phyloP scores from a whole-genome alignment of 208 protist species.

The Leishmania lainsoni region DNA sequence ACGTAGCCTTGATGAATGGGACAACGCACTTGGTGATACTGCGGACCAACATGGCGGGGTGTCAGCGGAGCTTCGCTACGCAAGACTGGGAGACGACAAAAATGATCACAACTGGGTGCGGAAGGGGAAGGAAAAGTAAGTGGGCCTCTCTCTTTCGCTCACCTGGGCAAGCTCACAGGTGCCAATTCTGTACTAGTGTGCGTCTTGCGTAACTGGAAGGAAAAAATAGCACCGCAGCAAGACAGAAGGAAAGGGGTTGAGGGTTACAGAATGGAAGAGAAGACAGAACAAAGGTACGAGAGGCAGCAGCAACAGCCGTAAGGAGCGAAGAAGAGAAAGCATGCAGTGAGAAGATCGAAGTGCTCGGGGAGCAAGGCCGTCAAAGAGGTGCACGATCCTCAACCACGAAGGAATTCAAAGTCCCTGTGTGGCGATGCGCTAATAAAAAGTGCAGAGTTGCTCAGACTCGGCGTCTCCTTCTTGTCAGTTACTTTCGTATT shows the following conservation, averaged over 20 bases:
- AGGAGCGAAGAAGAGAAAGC: not conserved
- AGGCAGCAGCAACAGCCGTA: not conserved
- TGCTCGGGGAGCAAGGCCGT: not conserved
- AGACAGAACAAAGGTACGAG: not conserved
- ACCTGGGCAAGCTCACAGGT: constrained; percentile 5
- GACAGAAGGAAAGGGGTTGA: not conserved
- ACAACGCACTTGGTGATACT: constrained; percentile 37
- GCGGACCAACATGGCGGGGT: constrained; percentile 23
- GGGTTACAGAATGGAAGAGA: not conserved
- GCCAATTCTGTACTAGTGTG: not conserved
- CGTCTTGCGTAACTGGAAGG: not conserved
- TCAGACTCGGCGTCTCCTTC: not conserved
- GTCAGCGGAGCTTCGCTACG: not conserved
- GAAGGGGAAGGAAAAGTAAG: not conserved
- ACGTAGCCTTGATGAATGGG: constrained; percentile 63
- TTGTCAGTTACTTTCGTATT: not conserved
- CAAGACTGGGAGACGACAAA: not conserved
- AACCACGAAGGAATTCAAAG: not conserved
- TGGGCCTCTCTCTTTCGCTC: not conserved
- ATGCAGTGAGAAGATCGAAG: not conserved
- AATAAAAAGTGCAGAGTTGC: not conserved
- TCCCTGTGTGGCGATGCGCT: not conserved
- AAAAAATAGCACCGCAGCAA: not conserved
- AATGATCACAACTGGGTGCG: not conserved
- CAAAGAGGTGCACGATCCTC: not conserved